These are phyloP conservation scores for Aleurites moluccanus DNA, from an alignment of 441 rosid species.

Conservation along the genomic window DNA sequence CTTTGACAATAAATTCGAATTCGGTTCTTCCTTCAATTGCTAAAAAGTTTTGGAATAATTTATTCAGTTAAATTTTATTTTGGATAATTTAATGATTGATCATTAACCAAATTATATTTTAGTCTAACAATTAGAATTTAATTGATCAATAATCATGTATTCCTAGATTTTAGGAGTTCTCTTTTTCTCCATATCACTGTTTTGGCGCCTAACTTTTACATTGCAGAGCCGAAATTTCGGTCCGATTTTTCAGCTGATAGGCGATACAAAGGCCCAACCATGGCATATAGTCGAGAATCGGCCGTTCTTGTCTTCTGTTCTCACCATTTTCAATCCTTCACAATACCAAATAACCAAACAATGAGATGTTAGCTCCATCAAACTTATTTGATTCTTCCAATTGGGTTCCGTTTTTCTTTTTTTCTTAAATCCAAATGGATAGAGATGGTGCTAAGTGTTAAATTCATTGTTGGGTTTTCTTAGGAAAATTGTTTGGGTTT, in stretches of 20 bases:
- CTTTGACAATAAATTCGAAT: too few relatives aligned
- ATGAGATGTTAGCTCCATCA: background rate
- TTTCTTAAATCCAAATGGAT: background rate
- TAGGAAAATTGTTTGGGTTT: background rate
- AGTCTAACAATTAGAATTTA: background rate
- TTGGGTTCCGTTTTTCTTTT: background rate
- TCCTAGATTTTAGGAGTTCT: background rate
- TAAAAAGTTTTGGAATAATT: too few relatives aligned
- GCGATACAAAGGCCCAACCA: background rate
- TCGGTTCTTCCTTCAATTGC: too few relatives aligned
- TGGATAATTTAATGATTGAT: too few relatives aligned
- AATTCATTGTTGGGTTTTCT: background rate
- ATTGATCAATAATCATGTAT: background rate
- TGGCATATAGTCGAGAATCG: background rate
- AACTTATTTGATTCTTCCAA: background rate
- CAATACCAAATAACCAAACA: background rate
- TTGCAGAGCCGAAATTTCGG: slow-evolving; percentile 4
- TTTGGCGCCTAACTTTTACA: background rate
- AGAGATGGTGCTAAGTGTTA: background rate
- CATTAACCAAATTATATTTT: background rate
- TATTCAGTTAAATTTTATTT: too few relatives aligned
- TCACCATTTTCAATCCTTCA: background rate
- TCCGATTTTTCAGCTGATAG: background rate
- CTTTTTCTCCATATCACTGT: background rate
- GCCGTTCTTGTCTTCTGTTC: background rate